These are phyloP conservation scores for Malassezia sympodialis DNA, from an alignment of 1,284 basidiomycete genomes.

Conservation along the genomic window DNA sequence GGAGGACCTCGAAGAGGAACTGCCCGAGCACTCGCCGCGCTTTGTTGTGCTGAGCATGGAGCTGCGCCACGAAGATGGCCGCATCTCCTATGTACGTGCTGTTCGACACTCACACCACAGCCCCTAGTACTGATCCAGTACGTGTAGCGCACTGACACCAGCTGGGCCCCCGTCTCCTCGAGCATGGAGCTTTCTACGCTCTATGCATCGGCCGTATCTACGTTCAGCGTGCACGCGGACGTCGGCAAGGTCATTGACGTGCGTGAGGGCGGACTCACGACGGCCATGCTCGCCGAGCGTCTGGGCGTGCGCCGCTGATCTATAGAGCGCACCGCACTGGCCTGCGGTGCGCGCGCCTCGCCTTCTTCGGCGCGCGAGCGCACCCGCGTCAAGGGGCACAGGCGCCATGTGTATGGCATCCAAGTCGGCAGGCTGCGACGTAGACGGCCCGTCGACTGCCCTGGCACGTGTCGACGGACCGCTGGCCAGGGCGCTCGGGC, in stretches of 20 bases:
- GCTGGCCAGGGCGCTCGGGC: background rate
- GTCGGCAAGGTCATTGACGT: slow-evolving; percentile 41
- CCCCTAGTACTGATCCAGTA: slow-evolving; percentile 28
- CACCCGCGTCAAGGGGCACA: too few relatives aligned
- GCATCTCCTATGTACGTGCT: slow-evolving; percentile 59
- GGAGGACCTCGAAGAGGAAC: slow-evolving; percentile 53
- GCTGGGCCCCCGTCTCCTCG: slow-evolving; percentile 40
- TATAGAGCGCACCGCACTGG: background rate
- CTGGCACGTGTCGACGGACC: background rate
- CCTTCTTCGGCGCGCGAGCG: too few relatives aligned
- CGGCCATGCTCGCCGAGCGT: slow-evolving; percentile 20
- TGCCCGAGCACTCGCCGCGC: slow-evolving; percentile 78
- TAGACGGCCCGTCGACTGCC: too few relatives aligned
- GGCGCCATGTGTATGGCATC: too few relatives aligned
- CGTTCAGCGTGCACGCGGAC: slow-evolving; percentile 33
- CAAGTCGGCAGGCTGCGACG: too few relatives aligned
- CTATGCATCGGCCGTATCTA: slow-evolving; percentile 42
- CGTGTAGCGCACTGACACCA: slow-evolving; percentile 9
- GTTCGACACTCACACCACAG: slow-evolving; percentile 1
- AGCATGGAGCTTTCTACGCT: slow-evolving; percentile 39
- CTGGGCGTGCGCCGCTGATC: slow-evolving; percentile 22
- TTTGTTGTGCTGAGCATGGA: slow-evolving; percentile 77
- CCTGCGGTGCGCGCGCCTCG: too few relatives aligned
- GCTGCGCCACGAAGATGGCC: slow-evolving; percentile 68
- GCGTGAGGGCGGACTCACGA: slow-evolving; percentile 28